Base-by-base conservation (phyloP, 2,329 filamentous ascomycete genomes). In the Cadophora malorum region DNA sequence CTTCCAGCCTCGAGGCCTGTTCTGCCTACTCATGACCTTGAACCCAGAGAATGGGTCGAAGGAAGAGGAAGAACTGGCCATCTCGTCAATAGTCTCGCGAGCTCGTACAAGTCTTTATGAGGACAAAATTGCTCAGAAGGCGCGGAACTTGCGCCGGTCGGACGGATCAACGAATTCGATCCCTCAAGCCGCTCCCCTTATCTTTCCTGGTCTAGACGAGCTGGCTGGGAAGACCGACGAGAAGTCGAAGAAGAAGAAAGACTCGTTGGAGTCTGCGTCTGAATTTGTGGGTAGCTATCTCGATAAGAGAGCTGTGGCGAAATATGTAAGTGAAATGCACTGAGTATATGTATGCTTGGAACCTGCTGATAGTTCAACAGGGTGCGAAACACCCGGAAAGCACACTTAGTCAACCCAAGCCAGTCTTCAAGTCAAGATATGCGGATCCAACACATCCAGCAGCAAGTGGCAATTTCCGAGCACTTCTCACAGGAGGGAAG, bases 1-100 rank as follows among this genome's bases (percentile, higher is more conserved):
- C 67, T 89, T 89, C 74, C 81, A 79, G 58, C 86, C 86, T 0
- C 80, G 81, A 1, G 86, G 87, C 0, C 79, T 89, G 0, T 85
- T 82, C 75, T 82, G 80, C 66, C 78, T 85, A 45, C 78, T 89
- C 38, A 82, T 88, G 77, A 83, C 83, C 1, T 87, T 81, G 79
- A 82, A 82, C 62, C 81, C 82, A 12, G 23, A 28, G 10, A 53
- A 19, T 19, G 50, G 14, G 16, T 25, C 50, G 4, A 28, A 25
- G 5, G 50, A 10, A 31, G 23, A 25, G 25, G 50, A 53, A 31
- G 50, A 28, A 31, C 50, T 28, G 10, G 50, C 50, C 8, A 31
- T 53, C 23, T 28, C 50, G 50, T 53, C 50, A 16, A 53, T 53
- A 25, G 50, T 53, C 23, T 53, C 50, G 16, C 19, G 50, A 31